Evolutionary conservation across 1,284 basidiomycete species (phyloP).

Genomic region (Fistulinella staudtii): DNA sequence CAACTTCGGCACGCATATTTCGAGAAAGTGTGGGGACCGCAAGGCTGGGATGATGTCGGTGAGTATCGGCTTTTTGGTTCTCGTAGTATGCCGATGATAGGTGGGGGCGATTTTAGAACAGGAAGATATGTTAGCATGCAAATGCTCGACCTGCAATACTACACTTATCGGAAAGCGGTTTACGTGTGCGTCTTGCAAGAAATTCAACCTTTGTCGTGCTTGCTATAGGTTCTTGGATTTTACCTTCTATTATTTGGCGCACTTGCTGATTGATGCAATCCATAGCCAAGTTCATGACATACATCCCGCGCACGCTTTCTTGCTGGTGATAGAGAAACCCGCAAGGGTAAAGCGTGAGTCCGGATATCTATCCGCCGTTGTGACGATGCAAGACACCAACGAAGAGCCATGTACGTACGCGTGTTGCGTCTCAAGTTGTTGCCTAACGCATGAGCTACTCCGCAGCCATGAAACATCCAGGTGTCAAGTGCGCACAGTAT

Average conservation of each 20-base stretch:
- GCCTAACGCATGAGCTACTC: constrained; percentile 13
- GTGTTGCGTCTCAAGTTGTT: not conserved
- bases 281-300: constrained; percentile 79
- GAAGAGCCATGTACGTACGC: constrained; percentile 60
- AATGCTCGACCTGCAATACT: constrained; percentile 77
- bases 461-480: constrained; percentile 68
- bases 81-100: too few species aligned
- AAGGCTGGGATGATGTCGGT: constrained; percentile 86
- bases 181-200: constrained; percentile 79
- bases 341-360: constrained; percentile 40
- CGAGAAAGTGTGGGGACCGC: constrained; percentile 79
- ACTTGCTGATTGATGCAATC: too few species aligned
- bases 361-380: constrained; percentile 31
- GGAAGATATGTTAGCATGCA: constrained; percentile 56
- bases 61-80: too few species aligned
- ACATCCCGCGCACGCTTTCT: constrained; percentile 83
- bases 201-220: constrained; percentile 76
- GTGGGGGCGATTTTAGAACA: constrained; percentile 49
- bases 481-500: constrained; percentile 75
- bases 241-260: constrained; percentile 2
- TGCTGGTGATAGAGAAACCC: constrained; percentile 67
- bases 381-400: constrained; percentile 34
- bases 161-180: constrained; percentile 62
- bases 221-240: constrained; percentile 63
- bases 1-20: constrained; percentile 77